Evolutionary conservation across 495 filamentous ascomycete species (phyloP).

Genomic region (Terfezia boudieri): DNA sequence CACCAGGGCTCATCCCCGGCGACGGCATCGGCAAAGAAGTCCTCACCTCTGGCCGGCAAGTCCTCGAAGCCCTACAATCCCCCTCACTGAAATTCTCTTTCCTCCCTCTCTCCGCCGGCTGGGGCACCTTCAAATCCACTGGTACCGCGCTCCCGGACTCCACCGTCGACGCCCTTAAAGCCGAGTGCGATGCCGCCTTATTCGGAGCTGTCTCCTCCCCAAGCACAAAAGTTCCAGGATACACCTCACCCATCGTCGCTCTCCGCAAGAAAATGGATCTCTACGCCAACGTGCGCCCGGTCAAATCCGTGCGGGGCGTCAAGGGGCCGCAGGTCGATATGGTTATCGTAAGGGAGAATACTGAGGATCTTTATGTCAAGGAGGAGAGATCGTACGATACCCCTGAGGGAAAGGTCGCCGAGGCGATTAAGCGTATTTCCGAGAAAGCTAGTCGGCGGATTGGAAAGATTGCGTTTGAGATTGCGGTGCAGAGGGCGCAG

Average conservation of each 20-base stretch:
- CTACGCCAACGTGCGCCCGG: slow-evolving; percentile 92
- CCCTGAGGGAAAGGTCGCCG: slow-evolving; percentile 55
- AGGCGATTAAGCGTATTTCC: slow-evolving; percentile 93
- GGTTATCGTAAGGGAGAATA: slow-evolving; percentile 97
- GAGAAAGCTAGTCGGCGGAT: slow-evolving; percentile 64
- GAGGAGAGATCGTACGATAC: slow-evolving; percentile 65
- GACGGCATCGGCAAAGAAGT: slow-evolving; percentile 98
- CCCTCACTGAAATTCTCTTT: slow-evolving; percentile 83
- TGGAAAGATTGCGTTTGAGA: slow-evolving; percentile 79
- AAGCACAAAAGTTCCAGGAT: slow-evolving; percentile 67
- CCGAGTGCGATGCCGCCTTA: slow-evolving; percentile 84
- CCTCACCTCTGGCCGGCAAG: slow-evolving; percentile 75
- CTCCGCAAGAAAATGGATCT: slow-evolving; percentile 86
- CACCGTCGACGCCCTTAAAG: slow-evolving; percentile 64
- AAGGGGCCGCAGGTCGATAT: slow-evolving; percentile 57
- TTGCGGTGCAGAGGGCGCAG: slow-evolving; percentile 66
- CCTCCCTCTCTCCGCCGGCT: slow-evolving; percentile 75
- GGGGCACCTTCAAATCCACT: slow-evolving; percentile 71
- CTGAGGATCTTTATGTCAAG: slow-evolving; percentile 97
- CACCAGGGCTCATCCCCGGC: slow-evolving; percentile 77
- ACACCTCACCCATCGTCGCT: slow-evolving; percentile 92
- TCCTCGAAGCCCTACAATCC: slow-evolving; percentile 79
- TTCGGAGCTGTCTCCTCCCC: slow-evolving; percentile 89
- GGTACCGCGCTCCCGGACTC: slow-evolving; percentile 71
- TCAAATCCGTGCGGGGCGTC: slow-evolving; percentile 50